Conservation (phyloP, 208 protist genomes). For the Acanthamoeba royreba region DNA sequence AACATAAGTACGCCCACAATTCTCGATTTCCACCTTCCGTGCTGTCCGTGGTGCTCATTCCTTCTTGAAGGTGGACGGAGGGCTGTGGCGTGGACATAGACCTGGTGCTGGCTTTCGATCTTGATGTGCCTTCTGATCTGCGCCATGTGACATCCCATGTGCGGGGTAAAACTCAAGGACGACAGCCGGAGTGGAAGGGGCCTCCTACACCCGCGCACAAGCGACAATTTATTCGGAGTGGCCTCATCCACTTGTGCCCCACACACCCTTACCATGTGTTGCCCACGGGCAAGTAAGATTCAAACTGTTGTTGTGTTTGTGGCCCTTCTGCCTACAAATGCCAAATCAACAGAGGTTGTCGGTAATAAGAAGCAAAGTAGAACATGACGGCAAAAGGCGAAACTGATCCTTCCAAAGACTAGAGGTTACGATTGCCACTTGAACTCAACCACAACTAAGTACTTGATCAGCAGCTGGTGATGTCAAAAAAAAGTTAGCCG, state of each 20-base stretch:
- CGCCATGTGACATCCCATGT: not conserved
- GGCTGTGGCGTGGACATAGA: not conserved
- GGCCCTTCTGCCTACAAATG: no score
- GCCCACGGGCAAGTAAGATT: not conserved
- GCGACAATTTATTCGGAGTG: not conserved
- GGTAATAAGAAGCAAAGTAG: no score
- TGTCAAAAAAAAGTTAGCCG: no score
- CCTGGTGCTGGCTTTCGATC: not conserved
- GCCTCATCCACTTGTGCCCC: not conserved
- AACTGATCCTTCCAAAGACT: no score
- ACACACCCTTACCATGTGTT: not conserved
- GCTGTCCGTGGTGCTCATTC: not conserved
- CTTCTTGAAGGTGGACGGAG: not conserved
- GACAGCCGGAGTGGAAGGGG: not conserved
- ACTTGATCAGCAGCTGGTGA: slow-evolving; percentile 47
- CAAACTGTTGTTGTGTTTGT: no score
- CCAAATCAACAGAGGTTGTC: no score
- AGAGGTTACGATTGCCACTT: not conserved
- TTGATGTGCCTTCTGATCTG: not conserved
- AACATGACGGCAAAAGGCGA: no score
- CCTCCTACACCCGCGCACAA: not conserved
- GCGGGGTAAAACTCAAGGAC: not conserved
- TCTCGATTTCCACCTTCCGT: no score
- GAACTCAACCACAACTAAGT: slow-evolving; percentile 26
- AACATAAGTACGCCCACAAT: not conserved